Conservation (phyloP, 441 rosid genomes). For the Corymbia citriodora region DNA sequence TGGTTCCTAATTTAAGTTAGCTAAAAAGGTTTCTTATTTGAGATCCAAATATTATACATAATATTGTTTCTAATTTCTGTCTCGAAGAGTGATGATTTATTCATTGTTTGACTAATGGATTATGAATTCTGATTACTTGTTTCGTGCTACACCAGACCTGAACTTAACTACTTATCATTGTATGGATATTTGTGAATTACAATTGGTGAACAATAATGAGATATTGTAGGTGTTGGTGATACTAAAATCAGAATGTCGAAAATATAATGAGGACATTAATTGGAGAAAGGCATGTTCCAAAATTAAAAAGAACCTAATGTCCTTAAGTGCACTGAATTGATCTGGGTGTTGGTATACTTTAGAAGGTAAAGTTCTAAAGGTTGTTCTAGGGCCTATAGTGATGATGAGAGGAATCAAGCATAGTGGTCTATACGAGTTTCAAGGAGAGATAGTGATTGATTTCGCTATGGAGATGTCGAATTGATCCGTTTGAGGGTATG, state of each 20-base stretch:
- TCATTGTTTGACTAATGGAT: background rate
- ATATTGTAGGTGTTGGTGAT: background rate
- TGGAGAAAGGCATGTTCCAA: background rate
- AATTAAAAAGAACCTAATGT: background rate
- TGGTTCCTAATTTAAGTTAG: background rate
- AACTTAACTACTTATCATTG: background rate
- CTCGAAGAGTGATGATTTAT: background rate
- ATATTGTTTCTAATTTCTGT: too few species aligned
- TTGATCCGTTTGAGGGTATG: background rate
- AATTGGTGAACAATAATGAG: background rate
- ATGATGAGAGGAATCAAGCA: background rate
- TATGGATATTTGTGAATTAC: background rate
- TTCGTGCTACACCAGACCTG: background rate
- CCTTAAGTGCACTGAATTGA: background rate
- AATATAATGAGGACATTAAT: background rate
- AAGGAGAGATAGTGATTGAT: background rate
- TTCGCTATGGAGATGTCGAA: rapidly evolving
- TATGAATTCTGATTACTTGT: background rate
- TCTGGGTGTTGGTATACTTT: background rate
- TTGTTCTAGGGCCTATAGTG: background rate
- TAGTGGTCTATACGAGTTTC: background rate
- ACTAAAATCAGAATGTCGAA: background rate
- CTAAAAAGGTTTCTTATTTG: background rate
- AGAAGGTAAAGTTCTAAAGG: background rate
- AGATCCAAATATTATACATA: background rate